Evolutionary conservation across 106 monocot species (phyloP), one percentile per base, ranked within the genome.

Genomic region (Allium cepa): DNA sequence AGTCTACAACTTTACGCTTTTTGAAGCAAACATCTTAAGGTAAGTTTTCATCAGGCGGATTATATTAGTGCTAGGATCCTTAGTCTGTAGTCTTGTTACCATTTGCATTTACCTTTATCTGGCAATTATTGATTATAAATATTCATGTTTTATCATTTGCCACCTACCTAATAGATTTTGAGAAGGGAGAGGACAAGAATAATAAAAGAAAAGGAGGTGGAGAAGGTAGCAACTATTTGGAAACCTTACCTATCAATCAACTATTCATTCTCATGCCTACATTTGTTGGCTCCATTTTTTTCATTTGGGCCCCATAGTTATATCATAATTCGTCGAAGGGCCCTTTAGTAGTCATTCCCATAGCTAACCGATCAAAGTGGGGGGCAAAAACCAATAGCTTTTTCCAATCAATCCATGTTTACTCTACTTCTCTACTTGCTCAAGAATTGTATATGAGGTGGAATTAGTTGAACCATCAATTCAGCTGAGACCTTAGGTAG

Each of bases 391-490:
- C 4, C 36, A 62, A 62, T 45, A 46, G 62, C n/a, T 64, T 8
- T 9, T 4, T 48, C 64, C 47, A 12, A 64, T 64, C 64, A 64
- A 64, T 5, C 64, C 17, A 64, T 46, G 64, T 46, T 46, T 64
- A 64, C 62, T 46, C 64, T 49, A 49, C 36, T 36, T 36, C 36
- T 36, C 36, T 36, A 36, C 16, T 65, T 47, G 47, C 64, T 49
- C 64, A 65, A 65, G 48, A 65, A 47, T 65, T 65, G 48, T 49
- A 48, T 65, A 26, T 66, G 66, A 66, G 66, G 50, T 66, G 66
- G 50, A 52, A 66, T 66, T 66, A 26, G 51, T 66, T 66, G 66
- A 52, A 66, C 66, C 66, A 66, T 66, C 66, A 66, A 66, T 52
- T 52, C 49, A 26, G 66, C 51, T 8, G 51, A 36, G 51, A 8